These are phyloP conservation scores for Coemansia javaensis DNA, from an alignment of 192 early-diverging fungal genomes.

Conservation along the genomic window DNA sequence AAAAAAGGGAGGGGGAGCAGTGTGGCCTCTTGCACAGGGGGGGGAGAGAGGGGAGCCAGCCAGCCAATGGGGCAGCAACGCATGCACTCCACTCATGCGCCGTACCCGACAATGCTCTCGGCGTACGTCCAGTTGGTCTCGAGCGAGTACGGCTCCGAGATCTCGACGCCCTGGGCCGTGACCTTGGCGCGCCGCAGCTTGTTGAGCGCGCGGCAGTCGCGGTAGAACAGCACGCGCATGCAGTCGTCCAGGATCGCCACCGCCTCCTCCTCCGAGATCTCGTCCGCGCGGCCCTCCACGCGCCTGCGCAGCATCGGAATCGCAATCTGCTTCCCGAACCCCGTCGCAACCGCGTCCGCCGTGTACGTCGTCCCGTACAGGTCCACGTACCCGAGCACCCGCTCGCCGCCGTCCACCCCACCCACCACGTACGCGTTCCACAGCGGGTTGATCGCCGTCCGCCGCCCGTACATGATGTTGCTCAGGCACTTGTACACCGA, in stretches of 20 bases:
- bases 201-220: conserved; percentile 90
- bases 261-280: conserved; percentile 87
- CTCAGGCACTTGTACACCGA: conserved; percentile 89
- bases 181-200: conserved; percentile 92
- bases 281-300: conserved; percentile 80
- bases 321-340: conserved; percentile 86
- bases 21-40: too few relatives aligned
- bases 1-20: too few relatives aligned
- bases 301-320: conserved; percentile 89
- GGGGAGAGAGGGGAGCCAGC: not conserved
- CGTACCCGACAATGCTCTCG: conserved; percentile 69
- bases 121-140: conserved; percentile 91
- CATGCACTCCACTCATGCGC: conserved; percentile 44
- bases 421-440: conserved; percentile 95
- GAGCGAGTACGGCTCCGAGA: conserved; percentile 83
- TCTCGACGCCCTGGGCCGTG: conserved; percentile 72
- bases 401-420: conserved; percentile 72
- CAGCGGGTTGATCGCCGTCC: conserved; percentile 85
- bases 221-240: conserved; percentile 91
- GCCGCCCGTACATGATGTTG: conserved; percentile 86
- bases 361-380: conserved; percentile 92
- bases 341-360: conserved; percentile 86
- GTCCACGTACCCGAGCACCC: conserved; percentile 89
- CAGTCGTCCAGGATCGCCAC: conserved; percentile 75
- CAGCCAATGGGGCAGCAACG: too few relatives aligned